Conservation (phyloP, 352 stramenopile species). For the Phytophthora pistaciae region DNA sequence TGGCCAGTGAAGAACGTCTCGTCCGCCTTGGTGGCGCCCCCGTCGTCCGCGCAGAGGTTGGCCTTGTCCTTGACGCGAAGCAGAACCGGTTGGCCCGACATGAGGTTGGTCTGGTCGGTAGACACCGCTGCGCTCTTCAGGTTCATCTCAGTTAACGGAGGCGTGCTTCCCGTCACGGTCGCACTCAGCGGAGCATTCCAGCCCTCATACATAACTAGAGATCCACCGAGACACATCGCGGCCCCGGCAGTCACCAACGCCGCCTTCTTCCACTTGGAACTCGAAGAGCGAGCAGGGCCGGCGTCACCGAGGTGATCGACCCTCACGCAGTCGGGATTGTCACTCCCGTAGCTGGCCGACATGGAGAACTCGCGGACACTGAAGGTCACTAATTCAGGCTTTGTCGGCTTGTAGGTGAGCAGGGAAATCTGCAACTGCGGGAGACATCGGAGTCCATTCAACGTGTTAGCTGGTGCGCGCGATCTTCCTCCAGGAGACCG, state of each 20-base stretch:
- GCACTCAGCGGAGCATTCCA: background rate
- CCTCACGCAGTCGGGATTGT: conserved; percentile 13
- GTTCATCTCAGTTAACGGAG: background rate
- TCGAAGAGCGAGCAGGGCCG: background rate
- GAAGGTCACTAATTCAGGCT: background rate
- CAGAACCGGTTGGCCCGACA: background rate
- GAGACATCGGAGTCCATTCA: background rate
- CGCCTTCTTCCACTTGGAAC: conserved; percentile 8
- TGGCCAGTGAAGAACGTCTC: conserved; percentile 8
- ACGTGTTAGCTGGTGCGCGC: background rate
- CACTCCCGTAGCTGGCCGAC: conserved; percentile 5
- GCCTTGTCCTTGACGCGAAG: conserved; percentile 14
- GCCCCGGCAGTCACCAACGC: conserved; percentile 7
- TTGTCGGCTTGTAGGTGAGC: background rate
- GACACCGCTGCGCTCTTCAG: background rate
- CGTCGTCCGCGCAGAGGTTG: conserved; percentile 47
- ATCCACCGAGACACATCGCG: conserved; percentile 1
- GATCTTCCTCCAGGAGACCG: background rate
- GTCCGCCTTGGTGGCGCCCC: conserved; percentile 10
- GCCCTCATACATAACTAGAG: conserved; percentile 17
- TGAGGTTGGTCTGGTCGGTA: conserved; percentile 4
- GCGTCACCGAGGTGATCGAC: background rate
- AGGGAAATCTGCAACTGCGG: background rate
- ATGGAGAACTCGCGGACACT: background rate
- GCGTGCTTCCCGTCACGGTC: background rate